Evolutionary conservation across 2,329 filamentous ascomycete genomes (phyloP), one percentile per base, ranked within the genome.

Genomic region (Pestalotiopsis sp.): DNA sequence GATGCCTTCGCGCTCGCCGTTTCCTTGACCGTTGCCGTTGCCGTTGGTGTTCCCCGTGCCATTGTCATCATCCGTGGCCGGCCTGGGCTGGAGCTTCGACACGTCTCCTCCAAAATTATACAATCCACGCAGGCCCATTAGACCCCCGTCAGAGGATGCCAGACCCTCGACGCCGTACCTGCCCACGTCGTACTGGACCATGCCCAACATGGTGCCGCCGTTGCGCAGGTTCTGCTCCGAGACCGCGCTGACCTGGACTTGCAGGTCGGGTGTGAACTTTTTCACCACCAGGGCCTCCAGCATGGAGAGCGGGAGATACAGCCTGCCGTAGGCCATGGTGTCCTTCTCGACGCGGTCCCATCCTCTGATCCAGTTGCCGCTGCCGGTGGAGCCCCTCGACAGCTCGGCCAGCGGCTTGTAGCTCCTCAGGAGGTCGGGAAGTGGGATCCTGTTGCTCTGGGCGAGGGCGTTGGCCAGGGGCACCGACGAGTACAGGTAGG

Each of bases 41-140:
- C 69, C 72, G 49, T 72, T 57, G 11, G 25, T 39, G 6, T 39
- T 68, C 38, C 61, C 45, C 59, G 39, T 14, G 64, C 64, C 49
- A 66, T 68, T 62, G 25, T 70, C 27, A 64, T 66, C 4, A 60
- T 68, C n/a, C 17, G 56, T 20, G 60, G 68, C 2, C 75, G 71
- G 62, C 31, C 73, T 69, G 39, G 72, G 73, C 49, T 71, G 72
- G 14, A 74, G 41, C 70, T 76, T 75, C 14, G 80, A 80, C 9
- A 88, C 88, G 72, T 95, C 92, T 20, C 90, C 88, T 14, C 95
- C 95, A 77, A 97, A 98, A 79, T 99, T 98, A 85, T 97, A 99
- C 0, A 99, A 85, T 0, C 94, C 96, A 31, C 95, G 88, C 70
- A 97, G 83, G 14, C 96, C 96, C 73, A 99, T 86, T 11, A 99